These are phyloP conservation scores for Haematococcus sp. DNA, from an alignment of 139 green algal species.

Conservation along the genomic window DNA sequence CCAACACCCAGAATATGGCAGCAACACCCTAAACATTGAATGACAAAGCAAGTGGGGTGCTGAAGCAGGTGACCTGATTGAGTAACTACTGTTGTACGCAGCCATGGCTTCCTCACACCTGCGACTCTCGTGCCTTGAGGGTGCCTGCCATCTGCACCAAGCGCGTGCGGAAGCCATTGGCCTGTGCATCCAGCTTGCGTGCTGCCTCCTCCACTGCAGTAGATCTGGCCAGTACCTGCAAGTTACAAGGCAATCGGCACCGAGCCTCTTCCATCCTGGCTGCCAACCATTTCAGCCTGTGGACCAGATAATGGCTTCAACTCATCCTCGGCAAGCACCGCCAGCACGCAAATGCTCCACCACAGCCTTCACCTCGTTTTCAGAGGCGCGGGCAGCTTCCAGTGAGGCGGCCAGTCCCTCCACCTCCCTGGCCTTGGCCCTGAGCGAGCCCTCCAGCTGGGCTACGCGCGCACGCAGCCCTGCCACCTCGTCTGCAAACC, in stretches of 20 bases:
- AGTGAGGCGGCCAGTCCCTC: conserved; percentile 15
- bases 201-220: conserved; percentile 3
- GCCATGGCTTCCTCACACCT: no score
- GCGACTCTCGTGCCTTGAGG: no score
- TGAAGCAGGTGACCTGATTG: no score
- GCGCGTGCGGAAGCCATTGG: conserved; percentile 5
- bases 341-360: background rate
- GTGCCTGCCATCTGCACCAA: no score
- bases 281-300: background rate
- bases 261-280: background rate
- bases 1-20: no score
- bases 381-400: conserved; percentile 11
- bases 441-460: conserved; percentile 25
- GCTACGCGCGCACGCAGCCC: background rate
- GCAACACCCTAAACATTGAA: no score
- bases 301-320: no score
- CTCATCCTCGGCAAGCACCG: no score
- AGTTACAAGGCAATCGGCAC: background rate
- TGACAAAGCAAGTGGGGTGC: no score
- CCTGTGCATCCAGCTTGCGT: conserved; percentile 5
- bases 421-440: conserved; percentile 25
- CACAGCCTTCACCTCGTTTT: conserved; percentile 1
- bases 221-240: background rate
- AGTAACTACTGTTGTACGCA: no score
- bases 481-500: conserved; percentile 5